A percentile compares a stretch with the other conserved stretches of the same genome.
phyloP scores from a whole-genome alignment of 352 stramenopile genomes.

The Pythium rhizo-oryzae region DNA sequence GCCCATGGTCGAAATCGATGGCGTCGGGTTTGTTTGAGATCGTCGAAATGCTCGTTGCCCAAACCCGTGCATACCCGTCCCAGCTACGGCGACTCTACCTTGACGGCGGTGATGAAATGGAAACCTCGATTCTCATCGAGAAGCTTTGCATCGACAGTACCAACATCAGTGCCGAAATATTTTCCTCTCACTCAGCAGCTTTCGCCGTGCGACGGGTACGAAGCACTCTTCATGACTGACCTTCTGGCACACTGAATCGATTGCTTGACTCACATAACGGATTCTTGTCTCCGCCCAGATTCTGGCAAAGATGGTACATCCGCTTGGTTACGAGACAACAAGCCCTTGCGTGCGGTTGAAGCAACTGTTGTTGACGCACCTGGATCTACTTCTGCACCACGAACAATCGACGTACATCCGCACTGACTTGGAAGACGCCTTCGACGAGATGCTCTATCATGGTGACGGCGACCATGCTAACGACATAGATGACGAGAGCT shows the following conservation, averaged over 20 bases:
- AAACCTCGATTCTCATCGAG: slow-evolving; percentile 11
- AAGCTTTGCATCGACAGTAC: not conserved
- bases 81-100: slow-evolving; percentile 20
- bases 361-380: slow-evolving; percentile 11
- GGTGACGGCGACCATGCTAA: not conserved
- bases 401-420: slow-evolving; percentile 1
- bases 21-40: not conserved
- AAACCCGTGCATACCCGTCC: slow-evolving; percentile 8
- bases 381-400: slow-evolving; percentile 6
- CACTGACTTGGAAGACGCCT: slow-evolving; percentile 2
- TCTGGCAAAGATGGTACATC: not conserved
- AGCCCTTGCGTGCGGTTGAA: not conserved
- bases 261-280: not conserved
- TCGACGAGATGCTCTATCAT: slow-evolving; percentile 8
- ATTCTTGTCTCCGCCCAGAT: not conserved
- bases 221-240: not conserved
- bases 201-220: slow-evolving; percentile 11
- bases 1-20: slow-evolving; percentile 3
- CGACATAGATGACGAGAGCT: not conserved
- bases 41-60: slow-evolving; percentile 20
- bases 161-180: not conserved
- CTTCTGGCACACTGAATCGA: not conserved
- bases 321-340: not conserved
- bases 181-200: slow-evolving; percentile 21
- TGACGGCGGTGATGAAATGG: slow-evolving; percentile 5